Percentiles rank a stretch among this genome's conserved stretches.
These are phyloP conservation scores for Juncus inflexus DNA, from an alignment of 176 grass and related monocot species.

Conservation along the genomic window DNA sequence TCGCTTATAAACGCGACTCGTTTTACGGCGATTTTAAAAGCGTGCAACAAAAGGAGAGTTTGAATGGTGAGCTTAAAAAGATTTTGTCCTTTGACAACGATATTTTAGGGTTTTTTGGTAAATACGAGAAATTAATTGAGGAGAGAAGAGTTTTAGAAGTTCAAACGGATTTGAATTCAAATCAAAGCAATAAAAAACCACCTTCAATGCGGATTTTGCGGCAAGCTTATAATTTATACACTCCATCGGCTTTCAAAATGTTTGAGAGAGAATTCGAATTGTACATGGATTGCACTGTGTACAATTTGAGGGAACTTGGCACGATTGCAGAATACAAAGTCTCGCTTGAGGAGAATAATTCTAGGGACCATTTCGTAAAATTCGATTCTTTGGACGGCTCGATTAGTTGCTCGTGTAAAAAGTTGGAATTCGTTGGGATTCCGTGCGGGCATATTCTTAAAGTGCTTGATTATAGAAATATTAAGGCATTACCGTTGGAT, in stretches of 20 bases:
- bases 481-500: slow-evolving; percentile 68
- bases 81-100: slow-evolving; percentile 48
- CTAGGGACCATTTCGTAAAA: slow-evolving; percentile 74
- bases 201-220: slow-evolving; percentile 83
- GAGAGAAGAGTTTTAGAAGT: slow-evolving; percentile 58
- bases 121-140: slow-evolving; percentile 60
- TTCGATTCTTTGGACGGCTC: slow-evolving; percentile 66
- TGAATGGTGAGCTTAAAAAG: slow-evolving; percentile 57
- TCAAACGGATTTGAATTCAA: slow-evolving; percentile 56
- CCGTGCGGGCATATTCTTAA: slow-evolving; percentile 80
- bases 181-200: slow-evolving; percentile 58
- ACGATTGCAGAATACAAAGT: slow-evolving; percentile 70
- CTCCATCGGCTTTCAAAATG: slow-evolving; percentile 89
- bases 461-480: slow-evolving; percentile 88
- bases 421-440: slow-evolving; percentile 78
- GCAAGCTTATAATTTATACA: slow-evolving; percentile 80
- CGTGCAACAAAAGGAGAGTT: slow-evolving; percentile 74
- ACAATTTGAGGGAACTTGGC: slow-evolving; percentile 53
- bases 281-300: slow-evolving; percentile 94
- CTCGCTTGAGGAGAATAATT: slow-evolving; percentile 43
- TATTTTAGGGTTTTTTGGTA: slow-evolving; percentile 63
- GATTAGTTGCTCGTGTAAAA: slow-evolving; percentile 69
- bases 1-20: slow-evolving; percentile 60
- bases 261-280: slow-evolving; percentile 95
- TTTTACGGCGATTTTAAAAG: slow-evolving; percentile 92